Percentiles rank a stretch among this genome's conserved stretches.
These are phyloP conservation scores for Fusarium sp. DNA, from an alignment of 2,329 filamentous ascomycete genomes.

Conservation along the genomic window DNA sequence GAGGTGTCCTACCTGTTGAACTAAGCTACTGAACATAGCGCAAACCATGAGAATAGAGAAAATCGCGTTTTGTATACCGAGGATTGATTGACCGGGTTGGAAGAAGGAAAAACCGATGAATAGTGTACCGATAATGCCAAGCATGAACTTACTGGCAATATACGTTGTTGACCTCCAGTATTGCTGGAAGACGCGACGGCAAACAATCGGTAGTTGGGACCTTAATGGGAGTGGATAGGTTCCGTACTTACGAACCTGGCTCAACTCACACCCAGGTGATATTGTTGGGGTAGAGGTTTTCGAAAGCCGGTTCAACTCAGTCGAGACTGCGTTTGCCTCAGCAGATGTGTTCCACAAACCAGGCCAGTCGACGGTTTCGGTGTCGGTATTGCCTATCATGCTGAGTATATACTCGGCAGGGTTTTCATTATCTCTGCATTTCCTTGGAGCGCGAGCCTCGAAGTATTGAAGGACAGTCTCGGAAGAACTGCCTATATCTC, in stretches of 20 bases:
- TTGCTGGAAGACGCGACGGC: conserved; percentile 79
- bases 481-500: conserved; percentile 72
- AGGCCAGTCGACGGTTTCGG: neutral
- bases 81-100: conserved; percentile 63
- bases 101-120: conserved; percentile 84
- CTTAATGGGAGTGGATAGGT: neutral
- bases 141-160: conserved; percentile 77
- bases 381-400: neutral
- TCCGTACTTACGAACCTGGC: neutral
- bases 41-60: conserved; percentile 81
- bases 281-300: neutral
- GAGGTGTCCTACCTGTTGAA: conserved; percentile 63
- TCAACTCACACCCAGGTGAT: neutral
- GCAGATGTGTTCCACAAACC: neutral
- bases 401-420: conserved; percentile 78
- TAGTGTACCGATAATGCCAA: conserved; percentile 70
- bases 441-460: conserved; percentile 69
- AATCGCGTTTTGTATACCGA: conserved; percentile 80
- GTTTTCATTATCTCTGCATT: conserved; percentile 68
- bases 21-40: conserved; percentile 79
- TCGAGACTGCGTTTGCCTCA: neutral
- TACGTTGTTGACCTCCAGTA: conserved; percentile 88
- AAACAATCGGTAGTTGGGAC: conserved; percentile 74
- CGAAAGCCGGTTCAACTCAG: neutral
- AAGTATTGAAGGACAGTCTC: conserved; percentile 72